These are phyloP conservation scores for Wickerhamiella musiphila DNA, from an alignment of 805 yeast genomes.

Conservation along the genomic window DNA sequence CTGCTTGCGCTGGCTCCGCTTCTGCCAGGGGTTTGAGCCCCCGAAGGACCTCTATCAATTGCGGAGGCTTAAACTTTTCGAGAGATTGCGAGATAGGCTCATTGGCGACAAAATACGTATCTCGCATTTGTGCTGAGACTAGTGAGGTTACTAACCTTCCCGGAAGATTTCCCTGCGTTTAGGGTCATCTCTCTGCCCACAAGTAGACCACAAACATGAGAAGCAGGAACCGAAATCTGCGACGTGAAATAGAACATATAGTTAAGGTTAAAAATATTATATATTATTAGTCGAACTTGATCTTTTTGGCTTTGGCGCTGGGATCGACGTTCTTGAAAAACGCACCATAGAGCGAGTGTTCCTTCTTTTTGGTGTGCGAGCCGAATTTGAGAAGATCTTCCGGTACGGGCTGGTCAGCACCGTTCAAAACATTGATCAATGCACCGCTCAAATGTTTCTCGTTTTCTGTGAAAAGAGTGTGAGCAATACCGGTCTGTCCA, in stretches of 20 bases:
- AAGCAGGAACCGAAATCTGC: no score
- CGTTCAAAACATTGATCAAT: constrained; percentile 74
- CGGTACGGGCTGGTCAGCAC: constrained; percentile 91
- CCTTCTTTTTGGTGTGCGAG: constrained; percentile 94
- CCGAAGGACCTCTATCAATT: constrained; percentile 31
- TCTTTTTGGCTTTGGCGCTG: constrained; percentile 68
- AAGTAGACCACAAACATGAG: no score
- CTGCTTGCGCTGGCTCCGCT: constrained; percentile 42
- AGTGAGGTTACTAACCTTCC: no score
- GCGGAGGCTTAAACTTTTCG: constrained; percentile 30
- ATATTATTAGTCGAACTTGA: constrained; percentile 44
- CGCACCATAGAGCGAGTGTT: constrained; percentile 96
- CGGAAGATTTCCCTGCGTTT: no score
- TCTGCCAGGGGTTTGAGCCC: constrained; percentile 43
- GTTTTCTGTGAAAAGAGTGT: constrained; percentile 88
- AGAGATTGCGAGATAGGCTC: constrained; percentile 33
- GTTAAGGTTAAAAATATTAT: no score
- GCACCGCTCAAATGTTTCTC: constrained; percentile 95
- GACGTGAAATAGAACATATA: no score
- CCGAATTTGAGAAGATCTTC: constrained; percentile 90
- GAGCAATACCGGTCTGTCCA: constrained; percentile 86
- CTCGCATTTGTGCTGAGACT: no score
- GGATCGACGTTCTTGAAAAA: constrained; percentile 87
- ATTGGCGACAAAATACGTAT: constrained; percentile 8
- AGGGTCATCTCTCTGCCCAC: no score